Evolutionary conservation across 1,284 basidiomycete species (phyloP).

Genomic region (Irpex sp.): DNA sequence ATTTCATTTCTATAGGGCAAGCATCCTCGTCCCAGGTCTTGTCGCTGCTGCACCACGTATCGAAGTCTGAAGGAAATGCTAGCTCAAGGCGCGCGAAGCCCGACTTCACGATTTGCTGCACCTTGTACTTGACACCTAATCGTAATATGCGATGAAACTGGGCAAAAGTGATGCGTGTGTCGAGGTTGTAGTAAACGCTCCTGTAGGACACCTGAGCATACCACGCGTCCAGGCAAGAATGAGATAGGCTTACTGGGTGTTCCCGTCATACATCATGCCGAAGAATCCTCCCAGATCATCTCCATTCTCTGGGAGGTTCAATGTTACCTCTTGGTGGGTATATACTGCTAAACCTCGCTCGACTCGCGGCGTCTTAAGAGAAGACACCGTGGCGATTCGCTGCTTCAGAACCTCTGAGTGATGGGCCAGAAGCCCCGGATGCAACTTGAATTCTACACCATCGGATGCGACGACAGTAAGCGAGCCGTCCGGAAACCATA

Average conservation of each 20-base stretch:
- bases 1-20: background rate
- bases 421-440: background rate
- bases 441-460: background rate
- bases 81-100: background rate
- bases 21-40: background rate
- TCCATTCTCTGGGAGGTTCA: conserved; percentile 3
- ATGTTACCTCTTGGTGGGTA: background rate
- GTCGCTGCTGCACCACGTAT: background rate
- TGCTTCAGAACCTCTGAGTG: conserved; percentile 1
- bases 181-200: background rate
- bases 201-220: background rate
- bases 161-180: background rate
- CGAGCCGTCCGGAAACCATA: background rate
- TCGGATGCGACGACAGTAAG: background rate
- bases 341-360: too few relatives aligned
- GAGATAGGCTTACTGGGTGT: background rate
- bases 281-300: conserved; percentile 4
- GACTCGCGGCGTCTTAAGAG: too few relatives aligned
- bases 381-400: background rate
- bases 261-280: conserved; percentile 2
- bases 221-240: background rate
- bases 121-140: background rate
- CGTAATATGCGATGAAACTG: background rate
- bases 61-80: background rate
- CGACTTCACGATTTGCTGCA: background rate